phyloP scores from a whole-genome alignment of 1,284 basidiomycete species.

The Xanthoconium separans region DNA sequence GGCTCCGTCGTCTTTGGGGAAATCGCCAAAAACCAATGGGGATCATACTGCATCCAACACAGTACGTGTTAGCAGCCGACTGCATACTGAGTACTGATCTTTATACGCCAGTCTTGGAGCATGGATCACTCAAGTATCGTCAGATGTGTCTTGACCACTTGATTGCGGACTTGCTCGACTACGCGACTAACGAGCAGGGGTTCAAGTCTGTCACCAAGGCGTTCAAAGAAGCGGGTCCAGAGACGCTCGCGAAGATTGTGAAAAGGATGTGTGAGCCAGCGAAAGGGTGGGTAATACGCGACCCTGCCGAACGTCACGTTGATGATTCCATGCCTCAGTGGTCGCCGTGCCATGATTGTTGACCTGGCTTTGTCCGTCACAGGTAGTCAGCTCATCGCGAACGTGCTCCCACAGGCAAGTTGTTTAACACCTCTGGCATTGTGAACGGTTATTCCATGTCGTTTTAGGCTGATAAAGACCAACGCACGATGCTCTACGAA shows the following conservation, averaged over 20 bases:
- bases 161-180: constrained; percentile 68
- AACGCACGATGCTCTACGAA: constrained; percentile 72
- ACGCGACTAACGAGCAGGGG: constrained; percentile 77
- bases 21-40: constrained; percentile 84
- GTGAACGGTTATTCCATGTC: constrained; percentile 4
- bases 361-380: constrained; percentile 79
- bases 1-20: constrained; percentile 65
- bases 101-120: constrained; percentile 55
- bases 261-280: constrained; percentile 80
- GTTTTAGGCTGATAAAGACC: constrained; percentile 73
- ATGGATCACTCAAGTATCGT: constrained; percentile 70
- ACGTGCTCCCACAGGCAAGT: constrained; percentile 66
- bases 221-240: constrained; percentile 75
- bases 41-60: constrained; percentile 80
- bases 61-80: constrained; percentile 46
- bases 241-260: constrained; percentile 67
- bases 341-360: constrained; percentile 77
- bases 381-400: constrained; percentile 79
- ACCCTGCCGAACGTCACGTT: constrained; percentile 6
- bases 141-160: constrained; percentile 72
- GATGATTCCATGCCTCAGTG: constrained; percentile 39
- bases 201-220: constrained; percentile 81
- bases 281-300: constrained; percentile 50
- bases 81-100: constrained; percentile 1
- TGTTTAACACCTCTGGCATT: neutral